Percentiles rank a stretch among this genome's conserved stretches.
phyloP scores from a whole-genome alignment of 768 basidiomycete species.

The Daedaleopsis nitida region DNA sequence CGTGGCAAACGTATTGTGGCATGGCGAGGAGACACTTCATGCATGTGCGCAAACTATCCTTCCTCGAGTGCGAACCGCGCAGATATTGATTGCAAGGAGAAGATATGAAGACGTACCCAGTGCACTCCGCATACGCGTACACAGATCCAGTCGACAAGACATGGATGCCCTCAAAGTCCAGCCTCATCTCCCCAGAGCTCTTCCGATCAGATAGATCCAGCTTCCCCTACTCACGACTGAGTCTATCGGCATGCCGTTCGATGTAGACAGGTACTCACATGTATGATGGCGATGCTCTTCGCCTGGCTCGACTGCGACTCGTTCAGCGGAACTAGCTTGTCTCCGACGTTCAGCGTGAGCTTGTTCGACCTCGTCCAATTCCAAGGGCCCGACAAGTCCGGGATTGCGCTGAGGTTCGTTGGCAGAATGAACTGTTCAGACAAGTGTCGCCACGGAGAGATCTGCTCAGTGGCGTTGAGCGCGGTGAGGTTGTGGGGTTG shows the following conservation, averaged over 20 bases:
- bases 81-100: background rate
- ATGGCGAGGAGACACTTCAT: background rate
- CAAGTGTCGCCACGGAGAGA: constrained; percentile 48
- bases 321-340: constrained; percentile 48
- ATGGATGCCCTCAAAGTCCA: constrained; percentile 81
- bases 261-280: constrained; percentile 45
- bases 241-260: background rate
- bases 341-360: constrained; percentile 65
- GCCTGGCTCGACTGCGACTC: background rate
- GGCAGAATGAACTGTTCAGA: constrained; percentile 53
- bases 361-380: constrained; percentile 70
- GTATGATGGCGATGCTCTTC: constrained; percentile 59
- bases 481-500: constrained; percentile 66
- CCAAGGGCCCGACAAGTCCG: constrained; percentile 57
- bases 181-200: constrained; percentile 56
- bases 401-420: constrained; percentile 56
- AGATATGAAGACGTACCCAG: constrained; percentile 47
- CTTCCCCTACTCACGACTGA: constrained; percentile 52
- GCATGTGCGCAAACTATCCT: no score
- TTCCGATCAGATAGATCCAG: constrained; percentile 62
- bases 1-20: background rate
- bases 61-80: no score
- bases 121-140: constrained; percentile 70
- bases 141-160: constrained; percentile 73
- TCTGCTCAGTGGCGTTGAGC: constrained; percentile 38